These are phyloP conservation scores for Cyberlindnera bimundalis DNA, from an alignment of 805 yeast genomes.

Conservation along the genomic window DNA sequence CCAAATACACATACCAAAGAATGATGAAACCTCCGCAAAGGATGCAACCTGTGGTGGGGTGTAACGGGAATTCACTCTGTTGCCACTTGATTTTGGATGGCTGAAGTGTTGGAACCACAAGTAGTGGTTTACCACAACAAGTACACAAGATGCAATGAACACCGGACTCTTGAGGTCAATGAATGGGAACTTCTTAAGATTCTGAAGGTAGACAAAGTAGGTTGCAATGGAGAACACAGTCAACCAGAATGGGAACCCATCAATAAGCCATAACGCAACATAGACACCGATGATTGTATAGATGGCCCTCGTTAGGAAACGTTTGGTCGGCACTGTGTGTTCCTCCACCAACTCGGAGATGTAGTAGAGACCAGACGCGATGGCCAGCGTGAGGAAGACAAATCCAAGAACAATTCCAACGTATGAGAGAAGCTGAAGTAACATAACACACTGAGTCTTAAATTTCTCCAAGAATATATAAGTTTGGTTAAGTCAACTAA, in stretches of 20 bases:
- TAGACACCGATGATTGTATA: conserved; percentile 54
- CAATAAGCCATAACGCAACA: conserved; percentile 61
- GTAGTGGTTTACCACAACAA: conserved; percentile 78
- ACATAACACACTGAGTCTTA: too few species aligned
- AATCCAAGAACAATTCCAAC: conserved; percentile 62
- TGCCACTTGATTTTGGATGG: conserved; percentile 49
- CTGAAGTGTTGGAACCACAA: conserved; percentile 87
- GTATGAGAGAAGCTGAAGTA: conserved; percentile 55
- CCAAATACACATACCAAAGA: conserved; percentile 93
- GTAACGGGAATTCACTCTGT: conserved; percentile 55
- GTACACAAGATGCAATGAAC: conserved; percentile 65
- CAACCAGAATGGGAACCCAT: conserved; percentile 72
- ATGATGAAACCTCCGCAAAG: conserved; percentile 89
- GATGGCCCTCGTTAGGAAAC: conserved; percentile 62
- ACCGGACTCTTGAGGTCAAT: conserved; percentile 69
- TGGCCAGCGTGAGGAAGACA: conserved; percentile 55
- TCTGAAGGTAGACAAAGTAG: conserved; percentile 71
- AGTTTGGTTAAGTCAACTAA: too few species aligned
- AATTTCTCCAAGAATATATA: too few species aligned
- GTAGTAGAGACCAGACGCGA: conserved; percentile 90
- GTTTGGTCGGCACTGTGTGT: conserved; percentile 79
- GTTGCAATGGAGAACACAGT: conserved; percentile 67
- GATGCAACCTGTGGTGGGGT: conserved; percentile 68
- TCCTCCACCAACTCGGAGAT: conserved; percentile 92
- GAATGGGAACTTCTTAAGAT: conserved; percentile 78